A percentile compares a stretch with the other conserved stretches of the same genome.
Conservation (phyloP, 2,329 filamentous ascomycete genomes). For the Fusarium citri region DNA sequence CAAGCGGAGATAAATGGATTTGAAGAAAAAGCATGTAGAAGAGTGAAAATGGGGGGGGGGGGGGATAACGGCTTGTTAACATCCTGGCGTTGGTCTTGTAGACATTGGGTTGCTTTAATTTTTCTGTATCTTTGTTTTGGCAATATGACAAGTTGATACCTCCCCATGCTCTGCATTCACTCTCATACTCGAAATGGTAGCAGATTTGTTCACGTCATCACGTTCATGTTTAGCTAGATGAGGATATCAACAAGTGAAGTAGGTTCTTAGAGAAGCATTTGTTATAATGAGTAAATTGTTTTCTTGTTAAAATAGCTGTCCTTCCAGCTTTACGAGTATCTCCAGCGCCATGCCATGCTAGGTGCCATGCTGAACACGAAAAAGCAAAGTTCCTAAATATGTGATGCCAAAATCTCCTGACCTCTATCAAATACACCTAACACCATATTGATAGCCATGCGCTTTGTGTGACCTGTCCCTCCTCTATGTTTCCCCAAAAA, state of each 20-base stretch:
- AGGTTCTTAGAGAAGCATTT: not conserved
- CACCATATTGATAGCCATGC: constrained; percentile 13
- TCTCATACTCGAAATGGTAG: not conserved
- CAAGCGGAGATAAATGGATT: constrained; percentile 40
- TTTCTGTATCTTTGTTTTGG: constrained; percentile 45
- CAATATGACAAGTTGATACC: constrained; percentile 48
- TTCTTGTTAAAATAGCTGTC: constrained; percentile 23
- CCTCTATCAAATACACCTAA: constrained; percentile 36
- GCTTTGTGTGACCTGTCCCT: not conserved
- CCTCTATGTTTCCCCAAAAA: constrained; percentile 11
- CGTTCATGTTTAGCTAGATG: constrained; percentile 8
- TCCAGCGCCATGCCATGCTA: constrained; percentile 46
- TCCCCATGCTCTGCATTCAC: constrained; percentile 21
- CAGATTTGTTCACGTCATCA: constrained; percentile 18
- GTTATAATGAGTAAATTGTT: constrained; percentile 27
- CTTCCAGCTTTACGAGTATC: constrained; percentile 25
- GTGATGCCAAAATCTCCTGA: not conserved
- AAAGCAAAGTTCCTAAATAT: constrained; percentile 14
- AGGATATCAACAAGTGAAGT: constrained; percentile 3
- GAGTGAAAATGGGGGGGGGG: constrained; percentile 19
- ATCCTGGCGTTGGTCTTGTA: constrained; percentile 47
- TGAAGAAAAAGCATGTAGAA: constrained; percentile 26
- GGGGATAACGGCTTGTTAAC: constrained; percentile 30
- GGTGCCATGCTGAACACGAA: constrained; percentile 35
- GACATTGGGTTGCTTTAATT: constrained; percentile 41